Percentiles rank a stretch among this genome's conserved stretches.
phyloP scores from a whole-genome alignment of 1,284 basidiomycete species.

The Xerocomus nothofagi region DNA sequence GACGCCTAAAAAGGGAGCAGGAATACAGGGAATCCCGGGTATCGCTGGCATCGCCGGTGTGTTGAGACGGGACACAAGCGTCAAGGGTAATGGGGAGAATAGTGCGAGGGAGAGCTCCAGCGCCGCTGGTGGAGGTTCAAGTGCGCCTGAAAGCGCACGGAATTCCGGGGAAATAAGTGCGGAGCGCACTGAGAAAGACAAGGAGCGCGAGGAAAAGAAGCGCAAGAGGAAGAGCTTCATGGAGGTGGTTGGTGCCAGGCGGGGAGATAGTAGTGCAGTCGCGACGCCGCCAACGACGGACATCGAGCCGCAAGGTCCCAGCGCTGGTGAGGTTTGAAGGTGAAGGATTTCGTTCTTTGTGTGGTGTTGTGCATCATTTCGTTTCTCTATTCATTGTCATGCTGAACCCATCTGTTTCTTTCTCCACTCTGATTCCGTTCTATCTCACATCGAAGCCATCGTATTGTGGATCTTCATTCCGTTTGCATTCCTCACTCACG shows the following conservation, averaged over 20 bases:
- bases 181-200: slow-evolving; percentile 51
- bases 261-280: slow-evolving; percentile 18
- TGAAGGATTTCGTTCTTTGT: slow-evolving; percentile 1
- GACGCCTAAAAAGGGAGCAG: slow-evolving; percentile 55
- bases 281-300: slow-evolving; percentile 18
- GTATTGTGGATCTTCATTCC: slow-evolving; percentile 18
- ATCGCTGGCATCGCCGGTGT: slow-evolving; percentile 33
- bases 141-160: slow-evolving; percentile 35
- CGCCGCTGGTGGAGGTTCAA: slow-evolving; percentile 34
- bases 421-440: slow-evolving; percentile 13
- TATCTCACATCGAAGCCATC: slow-evolving; percentile 13
- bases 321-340: slow-evolving; percentile 20
- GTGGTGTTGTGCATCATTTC: slow-evolving; percentile 9
- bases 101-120: slow-evolving; percentile 24
- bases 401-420: slow-evolving; percentile 5
- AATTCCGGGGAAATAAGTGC: slow-evolving; percentile 49
- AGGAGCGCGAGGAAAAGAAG: slow-evolving; percentile 50
- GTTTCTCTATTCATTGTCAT: slow-evolving; percentile 3
- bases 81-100: slow-evolving; percentile 30
- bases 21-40: slow-evolving; percentile 50
- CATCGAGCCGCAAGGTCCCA: slow-evolving; percentile 15
- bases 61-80: slow-evolving; percentile 35
- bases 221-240: slow-evolving; percentile 46
- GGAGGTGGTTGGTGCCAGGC: slow-evolving; percentile 28
- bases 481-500: slow-evolving; percentile 9